Conservation (phyloP, 179 eudicot genomes). For the Amaranthus tricolor region DNA sequence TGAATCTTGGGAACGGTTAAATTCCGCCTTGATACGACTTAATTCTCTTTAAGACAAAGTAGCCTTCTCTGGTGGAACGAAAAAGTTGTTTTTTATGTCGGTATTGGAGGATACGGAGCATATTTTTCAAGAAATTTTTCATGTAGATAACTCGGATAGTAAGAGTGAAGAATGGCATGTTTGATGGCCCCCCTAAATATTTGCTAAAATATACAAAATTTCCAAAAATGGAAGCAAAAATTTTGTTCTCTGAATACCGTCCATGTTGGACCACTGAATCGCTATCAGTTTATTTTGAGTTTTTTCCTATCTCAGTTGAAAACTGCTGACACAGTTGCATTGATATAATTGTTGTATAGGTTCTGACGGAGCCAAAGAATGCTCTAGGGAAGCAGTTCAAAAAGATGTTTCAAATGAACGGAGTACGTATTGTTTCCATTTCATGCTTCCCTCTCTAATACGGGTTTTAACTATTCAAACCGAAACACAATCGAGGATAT, state of each 20-base stretch:
- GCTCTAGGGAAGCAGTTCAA: conserved; percentile 95
- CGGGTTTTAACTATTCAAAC: too few species aligned
- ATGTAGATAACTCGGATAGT: too few species aligned
- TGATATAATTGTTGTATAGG: conserved; percentile 42
- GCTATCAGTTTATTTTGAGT: too few species aligned
- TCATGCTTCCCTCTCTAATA: background rate
- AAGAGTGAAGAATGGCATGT: too few species aligned
- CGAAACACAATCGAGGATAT: too few species aligned
- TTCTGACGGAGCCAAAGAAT: conserved; percentile 91
- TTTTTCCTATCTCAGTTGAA: too few species aligned
- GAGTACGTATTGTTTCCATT: conserved; percentile 49
- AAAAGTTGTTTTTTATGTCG: background rate
- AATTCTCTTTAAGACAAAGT: background rate
- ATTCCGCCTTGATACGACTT: background rate
- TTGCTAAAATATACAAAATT: background rate
- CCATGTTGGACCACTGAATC: too few species aligned
- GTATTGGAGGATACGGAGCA: background rate
- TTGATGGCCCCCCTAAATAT: too few species aligned
- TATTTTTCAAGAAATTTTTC: too few species aligned
- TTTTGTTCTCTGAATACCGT: too few species aligned
- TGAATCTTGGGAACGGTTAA: too few species aligned
- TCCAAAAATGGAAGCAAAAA: background rate
- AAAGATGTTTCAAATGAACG: conserved; percentile 93
- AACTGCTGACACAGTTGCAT: background rate
- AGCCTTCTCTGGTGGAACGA: background rate